Conservation (phyloP, 2,329 filamentous ascomycete species). For the Pseudocercospora macadamiae region DNA sequence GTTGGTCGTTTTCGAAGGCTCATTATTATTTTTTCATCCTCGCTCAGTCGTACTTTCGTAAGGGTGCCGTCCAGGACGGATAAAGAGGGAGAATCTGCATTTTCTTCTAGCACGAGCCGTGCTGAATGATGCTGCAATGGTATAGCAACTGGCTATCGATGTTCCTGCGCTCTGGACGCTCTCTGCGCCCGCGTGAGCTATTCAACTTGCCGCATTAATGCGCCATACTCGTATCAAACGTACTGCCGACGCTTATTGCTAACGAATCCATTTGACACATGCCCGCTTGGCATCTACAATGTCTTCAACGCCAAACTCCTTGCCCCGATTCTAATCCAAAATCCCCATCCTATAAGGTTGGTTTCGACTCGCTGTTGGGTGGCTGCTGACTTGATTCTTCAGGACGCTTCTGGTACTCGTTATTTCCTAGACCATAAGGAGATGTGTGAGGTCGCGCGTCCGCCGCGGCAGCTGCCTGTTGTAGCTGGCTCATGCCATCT, state of each 20-base stretch:
- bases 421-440: slow-evolving; percentile 32
- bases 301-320: background rate
- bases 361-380: slow-evolving; percentile 14
- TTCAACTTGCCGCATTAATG: background rate
- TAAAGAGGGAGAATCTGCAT: slow-evolving; percentile 2
- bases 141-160: slow-evolving; percentile 7
- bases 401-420: slow-evolving; percentile 21
- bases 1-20: background rate
- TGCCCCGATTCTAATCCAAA: background rate
- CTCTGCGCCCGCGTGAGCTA: background rate
- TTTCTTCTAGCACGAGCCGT: background rate
- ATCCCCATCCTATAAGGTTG: slow-evolving; percentile 15
- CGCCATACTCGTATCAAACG: background rate
- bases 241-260: slow-evolving; percentile 2
- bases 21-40: no score
- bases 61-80: background rate
- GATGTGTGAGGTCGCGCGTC: slow-evolving; percentile 29
- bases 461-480: slow-evolving; percentile 31
- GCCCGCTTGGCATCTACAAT: background rate
- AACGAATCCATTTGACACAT: background rate
- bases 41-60: background rate
- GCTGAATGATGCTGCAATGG: background rate
- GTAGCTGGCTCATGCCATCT: slow-evolving; percentile 31
- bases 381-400: background rate
- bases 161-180: background rate